Evolutionary conservation across 257 asterid genomes (phyloP).

Genomic region (Plantago major): DNA sequence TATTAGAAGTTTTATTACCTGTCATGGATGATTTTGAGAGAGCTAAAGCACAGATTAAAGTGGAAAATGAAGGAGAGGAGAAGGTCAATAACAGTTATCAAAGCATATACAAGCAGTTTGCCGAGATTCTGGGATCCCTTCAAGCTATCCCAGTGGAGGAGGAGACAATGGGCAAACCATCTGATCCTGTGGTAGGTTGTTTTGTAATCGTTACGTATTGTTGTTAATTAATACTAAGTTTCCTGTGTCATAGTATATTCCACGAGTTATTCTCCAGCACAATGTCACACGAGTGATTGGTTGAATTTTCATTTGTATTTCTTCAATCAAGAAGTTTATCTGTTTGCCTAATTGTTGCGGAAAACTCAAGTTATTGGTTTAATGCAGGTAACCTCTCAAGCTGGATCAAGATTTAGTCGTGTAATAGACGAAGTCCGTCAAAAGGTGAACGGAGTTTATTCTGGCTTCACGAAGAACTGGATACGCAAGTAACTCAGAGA

Average conservation of each 20-base stretch:
- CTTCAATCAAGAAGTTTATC: background rate
- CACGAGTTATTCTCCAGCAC: background rate
- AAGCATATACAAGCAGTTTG: slow-evolving; percentile 73
- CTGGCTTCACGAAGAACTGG: slow-evolving; percentile 61
- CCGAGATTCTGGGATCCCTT: slow-evolving; percentile 68
- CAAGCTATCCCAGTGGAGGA: slow-evolving; percentile 49
- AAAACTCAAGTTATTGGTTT: slow-evolving; percentile 43
- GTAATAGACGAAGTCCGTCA: slow-evolving; percentile 48
- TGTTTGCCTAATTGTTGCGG: background rate
- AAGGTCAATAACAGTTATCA: slow-evolving; percentile 66
- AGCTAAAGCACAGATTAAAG: slow-evolving; percentile 70
- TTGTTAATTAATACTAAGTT: no score
- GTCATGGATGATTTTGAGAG: slow-evolving; percentile 88
- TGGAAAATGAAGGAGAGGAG: slow-evolving; percentile 76
- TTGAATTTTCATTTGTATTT: background rate
- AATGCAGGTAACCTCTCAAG: slow-evolving; percentile 72
- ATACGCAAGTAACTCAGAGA: slow-evolving; percentile 41
- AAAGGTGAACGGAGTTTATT: slow-evolving; percentile 51
- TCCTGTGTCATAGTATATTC: background rate
- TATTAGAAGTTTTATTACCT: slow-evolving; percentile 61
- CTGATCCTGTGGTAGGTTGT: slow-evolving; percentile 69
- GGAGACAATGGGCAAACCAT: slow-evolving; percentile 62
- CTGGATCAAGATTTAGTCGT: slow-evolving; percentile 64
- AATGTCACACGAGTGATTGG: background rate
- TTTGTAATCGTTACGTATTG: background rate